Evolutionary conservation across 106 monocot genomes (phyloP).

Genomic region (Xerophyta viscosa): DNA sequence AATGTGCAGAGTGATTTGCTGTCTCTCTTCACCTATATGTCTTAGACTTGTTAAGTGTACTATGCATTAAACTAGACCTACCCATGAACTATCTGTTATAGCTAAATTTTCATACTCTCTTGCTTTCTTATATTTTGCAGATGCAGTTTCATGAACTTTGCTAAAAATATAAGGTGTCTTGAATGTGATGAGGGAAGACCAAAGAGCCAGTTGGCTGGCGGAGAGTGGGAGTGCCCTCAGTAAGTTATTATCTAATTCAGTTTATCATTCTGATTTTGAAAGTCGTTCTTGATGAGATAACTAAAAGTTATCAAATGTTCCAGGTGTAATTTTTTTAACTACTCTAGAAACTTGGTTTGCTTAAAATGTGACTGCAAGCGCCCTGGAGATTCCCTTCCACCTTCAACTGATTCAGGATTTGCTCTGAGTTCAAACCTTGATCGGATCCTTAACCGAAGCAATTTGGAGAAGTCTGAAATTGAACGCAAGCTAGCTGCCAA

Average conservation of each 20-base stretch:
- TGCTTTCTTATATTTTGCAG: constrained; percentile 34
- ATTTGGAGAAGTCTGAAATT: constrained; percentile 7
- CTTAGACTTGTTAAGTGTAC: too few species aligned
- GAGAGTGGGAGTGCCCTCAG: constrained; percentile 99
- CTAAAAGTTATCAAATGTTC: neutral
- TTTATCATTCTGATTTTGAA: neutral
- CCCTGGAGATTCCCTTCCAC: constrained; percentile 25
- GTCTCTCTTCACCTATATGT: too few species aligned
- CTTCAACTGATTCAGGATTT: constrained; percentile 39
- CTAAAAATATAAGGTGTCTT: constrained; percentile 71
- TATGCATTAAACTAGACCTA: too few species aligned
- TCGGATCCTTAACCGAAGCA: constrained; percentile 49
- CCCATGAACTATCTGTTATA: too few species aligned
- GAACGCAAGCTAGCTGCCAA: constrained; percentile 50
- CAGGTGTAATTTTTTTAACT: constrained; percentile 56
- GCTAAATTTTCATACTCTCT: neutral
- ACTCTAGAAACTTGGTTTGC: constrained; percentile 77
- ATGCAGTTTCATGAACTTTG: constrained; percentile 94
- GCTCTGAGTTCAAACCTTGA: constrained; percentile 40
- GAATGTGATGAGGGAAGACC: constrained; percentile 68
- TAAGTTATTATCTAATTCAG: constrained; percentile 30
- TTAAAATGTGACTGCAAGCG: constrained; percentile 86
- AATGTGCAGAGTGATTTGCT: too few species aligned
- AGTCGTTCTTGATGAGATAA: neutral
- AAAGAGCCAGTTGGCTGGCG: constrained; percentile 70